Evolutionary conservation across 495 filamentous ascomycete species (phyloP).

Genomic region (Tuber indicum): DNA sequence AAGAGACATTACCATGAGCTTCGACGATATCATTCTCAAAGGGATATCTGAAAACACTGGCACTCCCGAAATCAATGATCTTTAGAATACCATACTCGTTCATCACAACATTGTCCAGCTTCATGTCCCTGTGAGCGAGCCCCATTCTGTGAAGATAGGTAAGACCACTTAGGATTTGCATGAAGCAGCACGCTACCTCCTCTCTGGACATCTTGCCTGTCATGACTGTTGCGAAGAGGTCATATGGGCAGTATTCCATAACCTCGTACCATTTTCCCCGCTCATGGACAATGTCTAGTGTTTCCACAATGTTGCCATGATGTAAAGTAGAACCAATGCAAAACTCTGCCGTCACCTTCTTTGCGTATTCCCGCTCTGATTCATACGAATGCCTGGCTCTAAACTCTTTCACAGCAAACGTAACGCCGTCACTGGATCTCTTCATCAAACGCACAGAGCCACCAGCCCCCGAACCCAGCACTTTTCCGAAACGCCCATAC

Average conservation of each 20-base stretch:
- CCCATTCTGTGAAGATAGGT: constrained; percentile 97
- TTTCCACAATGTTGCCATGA: constrained; percentile 98
- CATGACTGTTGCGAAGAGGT: constrained; percentile 98
- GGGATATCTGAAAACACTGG: constrained; percentile 92
- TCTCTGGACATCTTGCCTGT: constrained; percentile 94
- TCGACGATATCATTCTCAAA: constrained; percentile 88
- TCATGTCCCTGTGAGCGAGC: constrained; percentile 89
- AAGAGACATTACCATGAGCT: constrained; percentile 64
- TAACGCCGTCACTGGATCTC: constrained; percentile 77
- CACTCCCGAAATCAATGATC: constrained; percentile 98
- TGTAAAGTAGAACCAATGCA: constrained; percentile 96
- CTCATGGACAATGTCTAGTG: constrained; percentile 93
- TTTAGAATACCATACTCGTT: constrained; percentile 99
- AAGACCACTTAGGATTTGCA: constrained; percentile 94
- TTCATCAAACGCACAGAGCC: constrained; percentile 94
- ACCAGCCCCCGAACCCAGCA: constrained; percentile 88
- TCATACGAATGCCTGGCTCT: constrained; percentile 89
- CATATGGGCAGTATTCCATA: constrained; percentile 98
- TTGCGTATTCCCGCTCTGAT: constrained; percentile 87
- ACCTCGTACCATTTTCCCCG: constrained; percentile 96
- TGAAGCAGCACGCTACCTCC: constrained; percentile 81
- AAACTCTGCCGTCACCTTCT: constrained; percentile 99
- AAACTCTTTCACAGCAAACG: constrained; percentile 98
- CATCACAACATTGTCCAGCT: constrained; percentile 96
- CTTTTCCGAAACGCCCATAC: constrained; percentile 90